phyloP scores from a whole-genome alignment of 129 eudicot genomes.

The Tagetes patula region DNA sequence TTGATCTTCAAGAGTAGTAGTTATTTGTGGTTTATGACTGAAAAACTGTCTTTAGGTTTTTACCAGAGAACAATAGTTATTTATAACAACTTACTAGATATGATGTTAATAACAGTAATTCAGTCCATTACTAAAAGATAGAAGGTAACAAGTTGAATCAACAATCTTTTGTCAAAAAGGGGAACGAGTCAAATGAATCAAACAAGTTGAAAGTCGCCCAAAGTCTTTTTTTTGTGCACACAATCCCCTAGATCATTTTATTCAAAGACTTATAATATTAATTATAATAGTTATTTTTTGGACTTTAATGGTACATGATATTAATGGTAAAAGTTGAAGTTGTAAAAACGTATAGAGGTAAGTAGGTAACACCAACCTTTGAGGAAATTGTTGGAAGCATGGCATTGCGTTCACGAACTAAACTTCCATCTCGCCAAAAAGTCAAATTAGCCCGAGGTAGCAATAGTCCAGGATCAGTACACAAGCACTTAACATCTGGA shows the following conservation, averaged over 20 bases:
- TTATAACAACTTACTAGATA: not conserved
- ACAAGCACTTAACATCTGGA: constrained; percentile 90
- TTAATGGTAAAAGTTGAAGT: not conserved
- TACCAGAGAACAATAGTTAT: too few relatives aligned
- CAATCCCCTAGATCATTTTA: not conserved
- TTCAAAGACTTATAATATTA: not conserved
- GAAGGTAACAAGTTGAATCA: too few relatives aligned
- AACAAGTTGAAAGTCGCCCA: not conserved
- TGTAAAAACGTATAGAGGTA: not conserved
- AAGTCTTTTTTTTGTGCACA: not conserved
- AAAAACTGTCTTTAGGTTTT: not conserved
- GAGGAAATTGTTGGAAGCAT: constrained; percentile 96
- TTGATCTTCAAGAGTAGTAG: not conserved
- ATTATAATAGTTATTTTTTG: not conserved
- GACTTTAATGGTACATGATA: not conserved
- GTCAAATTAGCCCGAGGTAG: constrained; percentile 93
- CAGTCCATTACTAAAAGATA: too few relatives aligned
- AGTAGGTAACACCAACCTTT: constrained; percentile 48
- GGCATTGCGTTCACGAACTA: constrained; percentile 84
- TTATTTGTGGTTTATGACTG: not conserved
- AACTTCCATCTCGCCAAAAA: constrained; percentile 85
- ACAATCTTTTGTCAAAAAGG: not conserved
- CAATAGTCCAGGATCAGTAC: constrained; percentile 95
- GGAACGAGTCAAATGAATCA: not conserved
- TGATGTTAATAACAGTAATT: too few relatives aligned